Conservation (phyloP, 2,329 filamentous ascomycete species). For the Aspergillus quadrilineatus region DNA sequence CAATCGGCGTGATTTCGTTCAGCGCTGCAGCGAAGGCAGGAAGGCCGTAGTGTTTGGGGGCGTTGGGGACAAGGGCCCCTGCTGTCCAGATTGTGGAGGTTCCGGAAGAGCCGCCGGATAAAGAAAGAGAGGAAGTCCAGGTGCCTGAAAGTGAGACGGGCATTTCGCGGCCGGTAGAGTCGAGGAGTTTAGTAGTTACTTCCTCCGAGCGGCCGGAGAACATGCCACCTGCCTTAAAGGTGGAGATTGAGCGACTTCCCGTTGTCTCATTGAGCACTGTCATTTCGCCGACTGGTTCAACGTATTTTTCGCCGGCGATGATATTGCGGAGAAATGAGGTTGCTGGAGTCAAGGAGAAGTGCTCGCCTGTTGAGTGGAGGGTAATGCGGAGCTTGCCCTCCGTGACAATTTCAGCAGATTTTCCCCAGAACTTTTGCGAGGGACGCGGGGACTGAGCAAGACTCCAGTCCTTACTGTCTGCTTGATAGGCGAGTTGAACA, state of each 20-base stretch:
- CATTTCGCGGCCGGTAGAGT: conserved; percentile 63
- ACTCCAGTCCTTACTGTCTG: conserved; percentile 81
- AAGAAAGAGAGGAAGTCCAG: conserved; percentile 74
- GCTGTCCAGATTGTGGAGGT: conserved; percentile 74
- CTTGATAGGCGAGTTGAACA: conserved; percentile 88
- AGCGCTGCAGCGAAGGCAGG: conserved; percentile 81
- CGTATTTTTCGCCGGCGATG: conserved; percentile 96
- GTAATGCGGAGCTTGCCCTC: conserved; percentile 81
- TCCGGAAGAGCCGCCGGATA: conserved; percentile 63
- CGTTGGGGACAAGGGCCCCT: conserved; percentile 74
- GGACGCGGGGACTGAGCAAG: conserved; percentile 84
- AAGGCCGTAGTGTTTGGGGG: conserved; percentile 79
- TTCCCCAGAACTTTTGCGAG: conserved; percentile 97
- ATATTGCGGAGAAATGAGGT: conserved; percentile 93
- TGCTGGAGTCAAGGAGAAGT: conserved; percentile 83
- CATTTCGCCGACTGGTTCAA: conserved; percentile 92
- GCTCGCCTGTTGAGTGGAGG: conserved; percentile 72
- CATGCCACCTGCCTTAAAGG: conserved; percentile 95
- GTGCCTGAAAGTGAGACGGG: conserved; percentile 72
- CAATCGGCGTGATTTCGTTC: conserved; percentile 82
- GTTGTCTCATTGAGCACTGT: conserved; percentile 79
- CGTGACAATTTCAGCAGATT: conserved; percentile 89
- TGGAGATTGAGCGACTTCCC: conserved; percentile 77
- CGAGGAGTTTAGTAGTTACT: conserved; percentile 72
- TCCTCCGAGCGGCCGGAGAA: conserved; percentile 94